A percentile compares a stretch with the other conserved stretches of the same genome.
Evolutionary conservation across 331 rosid genomes (phyloP).

Genomic region (Erythrophleum ivorense): DNA sequence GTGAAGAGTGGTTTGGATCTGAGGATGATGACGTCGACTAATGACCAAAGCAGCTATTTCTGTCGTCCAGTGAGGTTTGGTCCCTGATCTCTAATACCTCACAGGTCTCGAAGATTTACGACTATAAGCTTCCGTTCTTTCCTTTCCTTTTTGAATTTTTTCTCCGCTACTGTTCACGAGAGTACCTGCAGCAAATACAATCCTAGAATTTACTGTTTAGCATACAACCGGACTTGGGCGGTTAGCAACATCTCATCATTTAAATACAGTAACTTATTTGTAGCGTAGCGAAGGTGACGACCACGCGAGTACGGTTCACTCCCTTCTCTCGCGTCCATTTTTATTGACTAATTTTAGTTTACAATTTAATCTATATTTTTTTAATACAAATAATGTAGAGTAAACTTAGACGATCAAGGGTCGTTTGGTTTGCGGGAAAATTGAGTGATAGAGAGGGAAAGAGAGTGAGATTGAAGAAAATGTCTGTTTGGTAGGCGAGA

Average conservation of each 20-base stretch:
- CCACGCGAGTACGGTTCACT: neutral
- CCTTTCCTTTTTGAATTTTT: neutral
- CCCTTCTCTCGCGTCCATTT: neutral
- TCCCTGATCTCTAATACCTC: neutral
- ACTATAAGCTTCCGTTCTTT: neutral
- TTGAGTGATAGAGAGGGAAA: too few species aligned
- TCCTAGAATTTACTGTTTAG: slow-evolving; percentile 16
- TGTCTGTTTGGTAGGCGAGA: too few species aligned
- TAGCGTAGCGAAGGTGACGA: neutral
- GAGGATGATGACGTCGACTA: slow-evolving; percentile 55
- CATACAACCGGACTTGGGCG: slow-evolving; percentile 11
- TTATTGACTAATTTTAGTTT: neutral
- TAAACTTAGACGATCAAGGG: too few species aligned
- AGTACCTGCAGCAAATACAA: neutral
- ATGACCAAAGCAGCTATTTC: slow-evolving; percentile 51
- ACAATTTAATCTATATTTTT: too few species aligned
- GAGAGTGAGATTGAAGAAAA: too few species aligned
- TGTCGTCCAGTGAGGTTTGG: neutral
- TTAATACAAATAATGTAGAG: too few species aligned
- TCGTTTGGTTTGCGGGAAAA: too few species aligned
- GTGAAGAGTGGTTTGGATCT: slow-evolving; percentile 55
- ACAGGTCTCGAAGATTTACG: slow-evolving; percentile 23
- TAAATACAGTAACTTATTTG: neutral
- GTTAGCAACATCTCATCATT: neutral
- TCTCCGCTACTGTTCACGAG: neutral